These are phyloP conservation scores for Nissolia schottii DNA, from an alignment of 306 rosid genomes.

Conservation along the genomic window DNA sequence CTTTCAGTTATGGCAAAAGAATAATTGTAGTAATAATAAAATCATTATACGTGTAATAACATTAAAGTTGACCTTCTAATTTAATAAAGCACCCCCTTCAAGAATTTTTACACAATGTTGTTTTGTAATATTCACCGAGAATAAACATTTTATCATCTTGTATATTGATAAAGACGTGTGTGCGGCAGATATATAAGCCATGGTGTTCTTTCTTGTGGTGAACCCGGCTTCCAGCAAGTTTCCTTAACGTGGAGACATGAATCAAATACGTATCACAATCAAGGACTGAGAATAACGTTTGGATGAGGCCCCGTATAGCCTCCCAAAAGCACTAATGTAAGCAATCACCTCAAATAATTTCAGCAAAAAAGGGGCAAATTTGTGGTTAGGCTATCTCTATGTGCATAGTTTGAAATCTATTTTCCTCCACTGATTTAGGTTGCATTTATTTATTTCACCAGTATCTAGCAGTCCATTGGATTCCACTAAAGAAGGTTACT, in stretches of 20 bases:
- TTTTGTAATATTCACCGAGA: background rate
- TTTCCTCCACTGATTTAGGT: background rate
- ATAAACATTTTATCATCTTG: background rate
- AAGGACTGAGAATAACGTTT: background rate
- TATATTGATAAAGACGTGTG: background rate
- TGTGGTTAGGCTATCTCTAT: background rate
- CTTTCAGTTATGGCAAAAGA: no score
- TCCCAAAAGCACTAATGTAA: background rate
- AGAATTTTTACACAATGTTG: no score
- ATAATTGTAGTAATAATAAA: no score
- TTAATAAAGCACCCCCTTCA: no score
- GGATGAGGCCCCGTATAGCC: background rate
- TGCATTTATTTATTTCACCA: background rate
- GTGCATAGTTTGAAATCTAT: background rate
- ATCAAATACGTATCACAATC: slow-evolving; percentile 7
- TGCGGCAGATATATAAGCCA: background rate
- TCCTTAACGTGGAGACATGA: slow-evolving; percentile 10
- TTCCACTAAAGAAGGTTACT: no score
- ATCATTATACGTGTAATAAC: no score
- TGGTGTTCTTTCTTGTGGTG: background rate
- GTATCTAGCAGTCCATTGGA: no score
- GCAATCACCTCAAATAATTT: background rate
- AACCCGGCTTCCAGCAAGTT: slow-evolving; percentile 10
- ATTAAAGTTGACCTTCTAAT: no score
- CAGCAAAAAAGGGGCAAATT: background rate